phyloP scores from a whole-genome alignment of 495 filamentous ascomycete species.

The Alectoria sarmentosa region DNA sequence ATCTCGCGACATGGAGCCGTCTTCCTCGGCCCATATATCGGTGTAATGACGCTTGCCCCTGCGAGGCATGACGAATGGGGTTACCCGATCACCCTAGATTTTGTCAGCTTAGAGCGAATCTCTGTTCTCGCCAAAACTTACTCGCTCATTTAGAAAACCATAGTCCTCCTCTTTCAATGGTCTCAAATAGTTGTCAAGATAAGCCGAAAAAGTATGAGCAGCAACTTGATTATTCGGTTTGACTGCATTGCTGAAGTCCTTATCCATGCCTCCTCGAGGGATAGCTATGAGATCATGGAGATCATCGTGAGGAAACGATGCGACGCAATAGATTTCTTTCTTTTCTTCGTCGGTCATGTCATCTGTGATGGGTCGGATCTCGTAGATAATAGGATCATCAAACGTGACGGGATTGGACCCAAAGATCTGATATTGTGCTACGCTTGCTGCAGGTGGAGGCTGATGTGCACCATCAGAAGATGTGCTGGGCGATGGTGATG shows the following conservation, averaged over 20 bases:
- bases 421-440: slow-evolving; percentile 74
- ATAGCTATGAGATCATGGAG: slow-evolving; percentile 75
- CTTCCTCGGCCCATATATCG: slow-evolving; percentile 90
- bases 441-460: slow-evolving; percentile 66
- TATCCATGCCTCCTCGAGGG: slow-evolving; percentile 58
- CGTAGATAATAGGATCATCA: slow-evolving; percentile 89
- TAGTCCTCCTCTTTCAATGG: slow-evolving; percentile 91
- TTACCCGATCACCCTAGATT: slow-evolving; percentile 62
- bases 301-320: slow-evolving; percentile 71
- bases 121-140: slow-evolving; percentile 26
- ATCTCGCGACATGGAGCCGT: slow-evolving; percentile 66
- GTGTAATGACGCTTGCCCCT: slow-evolving; percentile 79
- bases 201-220: slow-evolving; percentile 79
- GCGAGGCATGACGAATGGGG: slow-evolving; percentile 77
- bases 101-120: neutral
- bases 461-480: slow-evolving; percentile 62
- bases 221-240: slow-evolving; percentile 92
- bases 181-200: slow-evolving; percentile 85
- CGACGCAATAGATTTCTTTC: slow-evolving; percentile 79
- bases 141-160: slow-evolving; percentile 81
- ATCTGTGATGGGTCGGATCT: slow-evolving; percentile 67
- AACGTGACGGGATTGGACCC: slow-evolving; percentile 88
- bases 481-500: slow-evolving; percentile 49
- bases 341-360: slow-evolving; percentile 76
- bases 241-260: slow-evolving; percentile 79